These are phyloP conservation scores for Zanthoxylum bungeanum DNA, from an alignment of 345 rosid genomes.

Conservation along the genomic window DNA sequence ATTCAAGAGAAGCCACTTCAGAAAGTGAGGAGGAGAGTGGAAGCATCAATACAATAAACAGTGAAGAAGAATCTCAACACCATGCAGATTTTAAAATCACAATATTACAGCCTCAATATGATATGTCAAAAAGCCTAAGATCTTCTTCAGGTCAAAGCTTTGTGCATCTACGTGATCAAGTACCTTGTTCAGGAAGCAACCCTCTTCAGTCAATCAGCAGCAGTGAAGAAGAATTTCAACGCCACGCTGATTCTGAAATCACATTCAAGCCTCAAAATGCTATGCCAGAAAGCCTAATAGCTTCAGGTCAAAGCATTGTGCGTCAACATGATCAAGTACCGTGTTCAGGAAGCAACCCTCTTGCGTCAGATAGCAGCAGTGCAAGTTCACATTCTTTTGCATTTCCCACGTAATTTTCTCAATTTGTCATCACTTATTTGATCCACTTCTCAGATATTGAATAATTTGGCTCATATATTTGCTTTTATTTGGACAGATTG, in stretches of 20 bases:
- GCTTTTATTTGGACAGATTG: constrained; percentile 25
- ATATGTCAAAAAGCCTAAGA: constrained; percentile 4
- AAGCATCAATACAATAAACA: constrained; percentile 2
- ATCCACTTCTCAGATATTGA: neutral
- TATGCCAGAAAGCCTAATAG: constrained; percentile 4
- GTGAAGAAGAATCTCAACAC: constrained; percentile 7
- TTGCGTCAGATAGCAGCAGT: constrained; percentile 27
- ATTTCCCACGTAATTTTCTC: constrained; percentile 36
- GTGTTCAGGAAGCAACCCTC: constrained; percentile 21
- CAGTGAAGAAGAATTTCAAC: constrained; percentile 7
- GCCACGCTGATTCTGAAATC: constrained; percentile 1
- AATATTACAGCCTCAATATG: neutral
- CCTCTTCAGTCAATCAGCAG: too few species aligned
- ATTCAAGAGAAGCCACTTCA: constrained; percentile 9
- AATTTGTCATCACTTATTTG: neutral
- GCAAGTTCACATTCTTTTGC: constrained; percentile 34
- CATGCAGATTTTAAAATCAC: constrained; percentile 1
- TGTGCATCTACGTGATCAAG: neutral
- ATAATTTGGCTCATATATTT: neutral
- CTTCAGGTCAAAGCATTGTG: constrained; percentile 2
- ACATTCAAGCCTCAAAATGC: neutral
- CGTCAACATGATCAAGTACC: neutral
- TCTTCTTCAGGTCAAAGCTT: constrained; percentile 6
- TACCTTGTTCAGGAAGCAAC: constrained; percentile 5
- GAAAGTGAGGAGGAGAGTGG: constrained; percentile 9